Percentiles rank a stretch among this genome's conserved stretches.
Evolutionary conservation across 2,329 filamentous ascomycete species (phyloP).

Genomic region (Fusarium sp.): DNA sequence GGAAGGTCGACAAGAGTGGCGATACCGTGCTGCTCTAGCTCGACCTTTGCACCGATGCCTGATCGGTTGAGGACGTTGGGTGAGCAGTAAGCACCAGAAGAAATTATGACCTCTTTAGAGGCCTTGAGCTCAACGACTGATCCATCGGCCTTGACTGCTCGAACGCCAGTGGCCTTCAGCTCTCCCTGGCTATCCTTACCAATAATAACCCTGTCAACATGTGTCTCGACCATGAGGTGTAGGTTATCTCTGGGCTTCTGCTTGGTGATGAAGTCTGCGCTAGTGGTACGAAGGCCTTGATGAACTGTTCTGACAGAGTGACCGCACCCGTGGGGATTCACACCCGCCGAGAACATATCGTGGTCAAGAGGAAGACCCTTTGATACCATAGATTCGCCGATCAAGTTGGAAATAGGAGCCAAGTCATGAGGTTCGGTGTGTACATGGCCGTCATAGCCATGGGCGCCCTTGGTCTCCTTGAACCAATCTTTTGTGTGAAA

Average conservation of each 20-base stretch:
- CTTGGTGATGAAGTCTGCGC: slow-evolving; percentile 62
- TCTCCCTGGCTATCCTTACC: slow-evolving; percentile 47
- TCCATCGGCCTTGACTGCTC: slow-evolving; percentile 54
- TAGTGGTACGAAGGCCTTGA: slow-evolving; percentile 62
- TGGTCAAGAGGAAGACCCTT: slow-evolving; percentile 64
- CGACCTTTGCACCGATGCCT: slow-evolving; percentile 59
- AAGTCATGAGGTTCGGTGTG: slow-evolving; percentile 68
- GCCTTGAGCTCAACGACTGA: slow-evolving; percentile 50
- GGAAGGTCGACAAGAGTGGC: slow-evolving; percentile 55
- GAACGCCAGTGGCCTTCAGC: slow-evolving; percentile 58
- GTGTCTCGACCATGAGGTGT: slow-evolving; percentile 58
- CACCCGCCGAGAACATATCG: slow-evolving; percentile 63
- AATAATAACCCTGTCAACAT: slow-evolving; percentile 64
- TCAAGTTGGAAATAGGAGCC: slow-evolving; percentile 65
- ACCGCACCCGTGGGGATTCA: slow-evolving; percentile 64
- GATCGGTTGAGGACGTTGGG: slow-evolving; percentile 64
- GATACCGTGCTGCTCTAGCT: slow-evolving; percentile 55
- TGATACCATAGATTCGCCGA: slow-evolving; percentile 65
- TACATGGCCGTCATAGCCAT: slow-evolving; percentile 63
- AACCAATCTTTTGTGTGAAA: slow-evolving; percentile 70
- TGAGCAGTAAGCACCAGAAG: slow-evolving; percentile 61
- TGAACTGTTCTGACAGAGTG: slow-evolving; percentile 64
- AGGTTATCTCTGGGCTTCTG: slow-evolving; percentile 55
- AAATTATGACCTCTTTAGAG: slow-evolving; percentile 54
- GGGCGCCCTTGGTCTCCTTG: slow-evolving; percentile 56